Base-by-base conservation (phyloP, 2,329 filamentous ascomycete genomes). In the Fusarium tuaranense region DNA sequence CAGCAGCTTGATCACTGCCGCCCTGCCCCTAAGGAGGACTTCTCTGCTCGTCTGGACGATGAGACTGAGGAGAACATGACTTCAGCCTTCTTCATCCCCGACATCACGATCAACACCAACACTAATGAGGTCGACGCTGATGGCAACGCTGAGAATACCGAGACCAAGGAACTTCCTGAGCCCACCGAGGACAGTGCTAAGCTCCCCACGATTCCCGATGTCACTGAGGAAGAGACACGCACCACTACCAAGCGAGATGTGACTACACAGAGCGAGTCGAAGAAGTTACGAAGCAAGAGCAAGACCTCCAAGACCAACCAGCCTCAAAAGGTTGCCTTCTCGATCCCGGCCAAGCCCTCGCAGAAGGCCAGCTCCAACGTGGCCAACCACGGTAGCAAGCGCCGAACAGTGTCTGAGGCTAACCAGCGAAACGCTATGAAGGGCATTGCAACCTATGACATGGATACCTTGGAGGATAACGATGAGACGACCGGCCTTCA, bases 61-160 rank as follows among this genome's bases (percentile, higher is more conserved):
- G 81, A 82, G 65, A 83, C 81, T 9, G 85, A 86, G 59, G 87
- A 89, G 44, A 88, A 89, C 72, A 89, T 90, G 86, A 90, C 88
- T 0, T 90, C 89, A 7, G 88, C 87, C 5, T 87, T 90, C 75
- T 89, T 90, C 74, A 83, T 90, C 67, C 88, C 89, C 25, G 89
- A 91, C 71, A 90, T 90, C 70, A 90, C 88, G 3, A 83, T 89
- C 38, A 85, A 88, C 65, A 84, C 82, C 5, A 84, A 85, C 64
- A 74, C 73, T 8, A 63, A 66, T 9, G 73, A 73, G 9, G 64
- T 71, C 14, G 73, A 75, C 18, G 67, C 64, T 30, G 61, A 62
- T 12, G 81, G 82, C 25, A 77, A 80, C 27, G 80, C 64, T 10
- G 82, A 85, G 68, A 79, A 78, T 67, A 82, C 80, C 5, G 79